Base-by-base conservation (phyloP, 2,329 filamentous ascomycete genomes). In the Daldinia eschscholtzii region DNA sequence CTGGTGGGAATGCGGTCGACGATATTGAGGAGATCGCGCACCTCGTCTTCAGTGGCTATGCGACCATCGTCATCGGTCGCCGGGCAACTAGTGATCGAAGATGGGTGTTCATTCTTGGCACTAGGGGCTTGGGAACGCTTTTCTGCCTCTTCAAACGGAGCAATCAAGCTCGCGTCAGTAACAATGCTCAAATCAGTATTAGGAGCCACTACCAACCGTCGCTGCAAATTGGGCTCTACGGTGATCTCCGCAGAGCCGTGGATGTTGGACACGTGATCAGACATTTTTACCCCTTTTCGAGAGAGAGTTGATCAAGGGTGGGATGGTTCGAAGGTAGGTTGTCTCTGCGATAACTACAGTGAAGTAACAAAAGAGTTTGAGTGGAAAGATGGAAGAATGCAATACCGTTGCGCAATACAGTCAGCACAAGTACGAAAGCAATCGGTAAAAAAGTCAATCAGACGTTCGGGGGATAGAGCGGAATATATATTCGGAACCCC, bases 11-110 rank as follows among this genome's bases (percentile, higher is more conserved):
- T 30, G 7, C 26, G 46, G 20, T 70, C 68, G 46, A 68, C 53
- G 13, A 67, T 61, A 7, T 70, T 65, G 23, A 62, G 52, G 12
- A 67, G 61, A 59, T 67, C 33, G 46, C 58, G 60, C 26, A 70
- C 61, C 30, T 70, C 68, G 33, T 65, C 64, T 28, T 70, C 61
- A 28, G 68, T 70, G 13, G 67, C 67, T 4, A 63, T 48, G 42
- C 63, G 66, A 48, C 58, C 63, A 33, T 66, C 67, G 28, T 63
- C 59, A 18, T 60, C 26, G 3, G 26, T n/a, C 10, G 26, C 20
- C 4, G 28, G 42, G 30, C 10, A 41, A 37, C 3, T 12, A 35
- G 42, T 50, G 15, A 57, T 42, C 20, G 30, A 65, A 57, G 44
- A 53, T 28, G 33, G 10, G 15, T 57, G 56, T 6, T 53, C 60